Percentiles rank a stretch among this genome's conserved stretches.
Evolutionary conservation across 2,329 filamentous ascomycete species (phyloP).

Genomic region (Didymosphaeria variabile): DNA sequence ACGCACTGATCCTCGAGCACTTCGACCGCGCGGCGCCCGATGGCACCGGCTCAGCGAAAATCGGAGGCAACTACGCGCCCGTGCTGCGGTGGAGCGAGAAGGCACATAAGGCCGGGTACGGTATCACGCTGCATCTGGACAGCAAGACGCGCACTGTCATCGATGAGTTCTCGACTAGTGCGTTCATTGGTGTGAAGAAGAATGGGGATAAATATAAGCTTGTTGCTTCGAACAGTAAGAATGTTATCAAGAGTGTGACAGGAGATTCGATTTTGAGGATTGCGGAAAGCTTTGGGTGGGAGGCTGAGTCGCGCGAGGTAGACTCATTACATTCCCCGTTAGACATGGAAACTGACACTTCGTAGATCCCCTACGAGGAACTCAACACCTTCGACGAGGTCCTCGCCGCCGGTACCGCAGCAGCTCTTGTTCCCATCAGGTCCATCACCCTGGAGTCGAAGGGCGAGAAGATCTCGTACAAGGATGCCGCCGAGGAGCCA

Average conservation of each 20-base stretch:
- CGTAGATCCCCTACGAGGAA: slow-evolving; percentile 72
- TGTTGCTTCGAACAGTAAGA: slow-evolving; percentile 86
- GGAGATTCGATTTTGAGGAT: slow-evolving; percentile 81
- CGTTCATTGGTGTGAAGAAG: slow-evolving; percentile 82
- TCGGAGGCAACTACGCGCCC: slow-evolving; percentile 95
- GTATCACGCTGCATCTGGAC: slow-evolving; percentile 95
- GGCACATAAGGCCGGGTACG: slow-evolving; percentile 80
- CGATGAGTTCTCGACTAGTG: slow-evolving; percentile 95
- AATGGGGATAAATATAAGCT: slow-evolving; percentile 72
- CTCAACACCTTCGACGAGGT: slow-evolving; percentile 75
- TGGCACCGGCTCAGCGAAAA: slow-evolving; percentile 89
- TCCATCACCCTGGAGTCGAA: slow-evolving; percentile 79
- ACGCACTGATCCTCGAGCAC: slow-evolving; percentile 86
- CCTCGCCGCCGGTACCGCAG: slow-evolving; percentile 90
- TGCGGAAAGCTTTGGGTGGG: slow-evolving; percentile 81
- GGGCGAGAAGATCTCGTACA: slow-evolving; percentile 65
- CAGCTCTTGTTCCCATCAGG: slow-evolving; percentile 88
- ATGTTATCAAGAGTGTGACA: slow-evolving; percentile 88
- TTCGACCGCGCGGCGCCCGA: slow-evolving; percentile 94
- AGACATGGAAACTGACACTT: slow-evolving; percentile 1
- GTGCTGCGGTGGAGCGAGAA: slow-evolving; percentile 87
- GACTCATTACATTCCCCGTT: slow-evolving; percentile 39
- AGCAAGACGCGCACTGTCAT: slow-evolving; percentile 83
- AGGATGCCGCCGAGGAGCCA: slow-evolving; percentile 69
- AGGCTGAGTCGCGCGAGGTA: slow-evolving; percentile 77